These are phyloP conservation scores for Calycina marina DNA, from an alignment of 2,329 filamentous ascomycete genomes.

Conservation along the genomic window DNA sequence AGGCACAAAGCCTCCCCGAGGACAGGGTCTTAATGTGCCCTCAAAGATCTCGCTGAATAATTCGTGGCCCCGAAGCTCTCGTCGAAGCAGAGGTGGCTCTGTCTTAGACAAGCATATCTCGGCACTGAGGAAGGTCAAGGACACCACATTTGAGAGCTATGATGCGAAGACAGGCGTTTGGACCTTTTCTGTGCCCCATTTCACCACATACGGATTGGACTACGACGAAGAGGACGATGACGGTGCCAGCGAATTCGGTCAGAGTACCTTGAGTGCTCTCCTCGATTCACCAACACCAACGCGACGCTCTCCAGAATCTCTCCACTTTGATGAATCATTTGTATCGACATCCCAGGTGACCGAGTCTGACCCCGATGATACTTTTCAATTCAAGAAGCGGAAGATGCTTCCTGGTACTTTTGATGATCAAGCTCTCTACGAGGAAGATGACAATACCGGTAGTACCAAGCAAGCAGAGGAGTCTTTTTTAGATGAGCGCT, in stretches of 20 bases:
- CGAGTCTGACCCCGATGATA: conserved; percentile 23
- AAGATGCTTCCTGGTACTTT: conserved; percentile 65
- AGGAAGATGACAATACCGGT: conserved; percentile 27
- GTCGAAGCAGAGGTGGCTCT: conserved; percentile 43
- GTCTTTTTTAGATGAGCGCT: conserved; percentile 92
- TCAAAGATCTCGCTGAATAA: conserved; percentile 80
- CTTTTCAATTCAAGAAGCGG: conserved; percentile 23
- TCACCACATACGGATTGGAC: conserved; percentile 85
- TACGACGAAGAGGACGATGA: conserved; percentile 52
- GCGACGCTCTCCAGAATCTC: conserved; percentile 11
- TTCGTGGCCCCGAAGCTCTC: conserved; percentile 68
- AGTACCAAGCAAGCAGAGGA: conserved; percentile 29
- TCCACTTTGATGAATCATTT: conserved; percentile 19
- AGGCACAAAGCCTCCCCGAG: conserved; percentile 65
- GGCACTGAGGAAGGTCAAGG: conserved; percentile 61
- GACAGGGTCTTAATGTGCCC: conserved; percentile 84
- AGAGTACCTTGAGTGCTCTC: conserved; percentile 34
- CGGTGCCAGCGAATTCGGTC: conserved; percentile 27
- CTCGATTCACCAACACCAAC: conserved; percentile 28
- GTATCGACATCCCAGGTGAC: conserved; percentile 25
- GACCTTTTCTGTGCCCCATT: conserved; percentile 90
- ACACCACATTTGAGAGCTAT: conserved; percentile 75
- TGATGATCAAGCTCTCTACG: conserved; percentile 40
- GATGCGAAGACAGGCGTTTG: conserved; percentile 68
- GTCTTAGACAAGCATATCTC: conserved; percentile 70